These are phyloP conservation scores for Osmanthus fragrans DNA, from an alignment of 257 asterid genomes.

Conservation along the genomic window DNA sequence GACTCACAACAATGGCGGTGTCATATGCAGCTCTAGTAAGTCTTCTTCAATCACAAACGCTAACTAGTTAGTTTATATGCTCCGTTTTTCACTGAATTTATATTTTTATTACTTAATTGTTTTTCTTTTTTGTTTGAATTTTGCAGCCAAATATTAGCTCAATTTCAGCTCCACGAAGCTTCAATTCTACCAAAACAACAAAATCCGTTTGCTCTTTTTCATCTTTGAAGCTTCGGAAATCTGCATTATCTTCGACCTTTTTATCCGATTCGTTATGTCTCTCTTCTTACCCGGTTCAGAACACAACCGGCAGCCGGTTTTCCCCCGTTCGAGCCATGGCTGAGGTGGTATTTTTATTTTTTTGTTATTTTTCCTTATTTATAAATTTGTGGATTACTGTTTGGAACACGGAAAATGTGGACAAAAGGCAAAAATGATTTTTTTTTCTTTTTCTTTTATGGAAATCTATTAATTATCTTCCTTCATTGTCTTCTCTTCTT, in stretches of 20 bases:
- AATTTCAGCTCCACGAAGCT: slow-evolving; percentile 46
- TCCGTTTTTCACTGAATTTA: background rate
- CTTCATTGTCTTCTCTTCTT: background rate
- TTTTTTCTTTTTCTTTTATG: background rate
- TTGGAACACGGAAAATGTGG: background rate
- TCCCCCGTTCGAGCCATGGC: slow-evolving; percentile 61
- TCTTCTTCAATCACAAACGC: slow-evolving; percentile 20
- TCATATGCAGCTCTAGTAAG: slow-evolving; percentile 57
- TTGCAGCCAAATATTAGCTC: slow-evolving; percentile 66
- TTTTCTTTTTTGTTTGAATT: background rate
- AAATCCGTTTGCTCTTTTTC: slow-evolving; percentile 34
- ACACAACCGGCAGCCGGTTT: slow-evolving; percentile 27
- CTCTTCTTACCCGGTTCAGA: slow-evolving; percentile 26
- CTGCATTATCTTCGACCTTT: slow-evolving; percentile 49
- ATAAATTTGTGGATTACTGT: background rate
- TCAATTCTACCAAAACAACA: slow-evolving; percentile 15
- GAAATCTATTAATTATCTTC: background rate
- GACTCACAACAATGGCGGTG: slow-evolving; percentile 51
- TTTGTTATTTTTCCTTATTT: background rate
- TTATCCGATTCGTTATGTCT: slow-evolving; percentile 52
- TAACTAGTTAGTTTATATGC: slow-evolving; percentile 8
- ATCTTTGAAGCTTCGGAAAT: slow-evolving; percentile 31
- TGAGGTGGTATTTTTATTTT: slow-evolving; percentile 40
- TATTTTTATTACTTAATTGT: background rate
- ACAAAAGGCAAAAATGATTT: background rate